Evolutionary conservation across 495 filamentous ascomycete species (phyloP), one percentile per base, ranked within the genome.

Genomic region (Lasiosphaeria ovina): DNA sequence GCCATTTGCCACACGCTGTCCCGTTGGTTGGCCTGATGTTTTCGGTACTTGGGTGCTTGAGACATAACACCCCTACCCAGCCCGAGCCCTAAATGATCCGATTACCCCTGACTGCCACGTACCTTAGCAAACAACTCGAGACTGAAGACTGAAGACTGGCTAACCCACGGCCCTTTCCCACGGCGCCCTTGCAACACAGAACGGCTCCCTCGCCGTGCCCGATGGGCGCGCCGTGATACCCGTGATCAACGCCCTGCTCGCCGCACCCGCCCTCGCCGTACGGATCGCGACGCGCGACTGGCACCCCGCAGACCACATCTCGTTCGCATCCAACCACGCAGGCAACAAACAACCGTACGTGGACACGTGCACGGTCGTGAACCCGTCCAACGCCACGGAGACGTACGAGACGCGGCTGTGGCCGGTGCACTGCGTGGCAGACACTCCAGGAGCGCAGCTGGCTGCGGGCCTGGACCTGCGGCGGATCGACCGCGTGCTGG

Each of bases 281-380:
- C 89, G 87, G 53, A 77, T 97, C 60, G 90, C 91, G 51, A 96
- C 93, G 32, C 87, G 91, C 67, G 94, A 98, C 79, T 96, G 83
- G 79, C 94, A 98, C 70, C 94, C 94, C 0, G 60, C 62, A 6
- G 71, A 89, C 68, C 94, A 98, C 76, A 83, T 97, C 72, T 98
- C 95, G 44, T 98, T 98, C 74, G 91, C 90, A 32, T 76, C 76
- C 40, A 94, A 92, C 75, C 92, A 98, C 72, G 64, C 81, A 3
- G 69, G 78, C 49, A 24, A 2, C 24, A 89, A 89, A 66, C 68
- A 74, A 49, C 84, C 94, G 3, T 97, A 91, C 70, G 68, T 75
- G 34, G 85, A 85, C 52, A 77, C 67, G 52, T 75, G 85, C 55
- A 83, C 75, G 7, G 84, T 97, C 68, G 69, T 68, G 47, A 93